Evolutionary conservation across 2,329 filamentous ascomycete species (phyloP).

Genomic region (Trichoderma cornu-damae): DNA sequence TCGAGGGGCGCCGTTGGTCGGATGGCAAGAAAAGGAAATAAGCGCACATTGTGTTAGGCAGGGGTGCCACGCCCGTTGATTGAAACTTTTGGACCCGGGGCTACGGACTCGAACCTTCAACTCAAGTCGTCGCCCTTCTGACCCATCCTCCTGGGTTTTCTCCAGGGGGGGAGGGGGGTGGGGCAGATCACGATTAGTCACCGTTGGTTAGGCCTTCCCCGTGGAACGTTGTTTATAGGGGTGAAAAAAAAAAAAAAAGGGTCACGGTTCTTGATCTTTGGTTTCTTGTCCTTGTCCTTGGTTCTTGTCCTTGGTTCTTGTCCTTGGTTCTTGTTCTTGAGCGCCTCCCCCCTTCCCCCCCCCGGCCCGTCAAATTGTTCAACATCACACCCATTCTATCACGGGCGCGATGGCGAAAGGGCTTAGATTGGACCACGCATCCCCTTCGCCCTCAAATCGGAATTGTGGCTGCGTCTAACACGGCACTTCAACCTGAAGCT

Average conservation of each 20-base stretch:
- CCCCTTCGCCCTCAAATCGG: slow-evolving; percentile 13
- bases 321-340: not conserved
- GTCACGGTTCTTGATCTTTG: not conserved
- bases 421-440: not conserved
- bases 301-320: no score
- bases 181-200: not conserved
- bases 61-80: slow-evolving; percentile 15
- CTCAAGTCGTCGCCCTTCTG: slow-evolving; percentile 9
- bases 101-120: slow-evolving; percentile 4
- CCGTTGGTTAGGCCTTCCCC: not conserved
- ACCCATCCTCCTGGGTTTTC: slow-evolving; percentile 8
- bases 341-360: not conserved
- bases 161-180: no score
- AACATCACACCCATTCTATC: slow-evolving; percentile 9
- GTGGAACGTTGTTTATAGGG: slow-evolving; percentile 1
- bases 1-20: slow-evolving; percentile 3
- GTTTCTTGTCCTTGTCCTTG: no score
- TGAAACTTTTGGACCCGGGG: slow-evolving; percentile 9
- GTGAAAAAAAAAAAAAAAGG: not conserved
- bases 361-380: slow-evolving; percentile 8
- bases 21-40: slow-evolving; percentile 13
- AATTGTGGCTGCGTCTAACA: slow-evolving; percentile 11
- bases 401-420: slow-evolving; percentile 1
- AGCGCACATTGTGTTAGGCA: slow-evolving; percentile 12
- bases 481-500: slow-evolving; percentile 12